Base-by-base conservation (phyloP, 345 rosid genomes). In the Heritiera fomes region DNA sequence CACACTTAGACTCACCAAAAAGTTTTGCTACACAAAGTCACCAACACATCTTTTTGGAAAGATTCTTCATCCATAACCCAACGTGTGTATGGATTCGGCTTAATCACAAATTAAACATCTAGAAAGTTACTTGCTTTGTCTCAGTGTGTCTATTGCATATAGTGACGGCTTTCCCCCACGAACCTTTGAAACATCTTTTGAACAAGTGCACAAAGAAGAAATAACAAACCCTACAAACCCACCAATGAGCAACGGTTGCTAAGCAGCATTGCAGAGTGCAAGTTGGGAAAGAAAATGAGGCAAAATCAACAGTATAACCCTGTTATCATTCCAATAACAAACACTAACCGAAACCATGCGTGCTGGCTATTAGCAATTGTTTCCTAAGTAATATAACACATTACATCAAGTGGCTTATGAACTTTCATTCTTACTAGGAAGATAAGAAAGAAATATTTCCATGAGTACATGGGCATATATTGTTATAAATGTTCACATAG, bases 91-190 rank as follows among this genome's bases (percentile, higher is more conserved):
- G 97, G 91, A 79, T 92, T 98, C 41, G 97, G 92, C 82, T 75
- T 87, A 28, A 97, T 88, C 28, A 28, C 84, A 82, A 94, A 94
- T 17, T 53, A 81, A 65, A 91, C 89, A n/a, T 87, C 93, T 63
- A 97, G 85, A n/a, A 84, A 94, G 88, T 71, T 94, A 98, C 77
- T 81, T 84, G 71, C 92, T 84, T 81, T 87, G 84, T 81, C 94
- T 87, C 68, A 94, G 86, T 30, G 93, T 91, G 86, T 94, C 97
- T 69, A 94, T 88, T 62, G 93, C 99, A 49, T 90, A 82, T 0
- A 92, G 90, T 12, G 93, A 87, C 17, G 92, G 86, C 89, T 91
- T 90, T 63, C 99, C 98, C 0, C 92, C 97, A 11, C 95, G 91
- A 80, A 94, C 85, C 86, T 94, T 94, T 18, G 97, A 96, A 62